Evolutionary conservation across 306 rosid genomes (phyloP).

Genomic region (Phaseolus lunatus): DNA sequence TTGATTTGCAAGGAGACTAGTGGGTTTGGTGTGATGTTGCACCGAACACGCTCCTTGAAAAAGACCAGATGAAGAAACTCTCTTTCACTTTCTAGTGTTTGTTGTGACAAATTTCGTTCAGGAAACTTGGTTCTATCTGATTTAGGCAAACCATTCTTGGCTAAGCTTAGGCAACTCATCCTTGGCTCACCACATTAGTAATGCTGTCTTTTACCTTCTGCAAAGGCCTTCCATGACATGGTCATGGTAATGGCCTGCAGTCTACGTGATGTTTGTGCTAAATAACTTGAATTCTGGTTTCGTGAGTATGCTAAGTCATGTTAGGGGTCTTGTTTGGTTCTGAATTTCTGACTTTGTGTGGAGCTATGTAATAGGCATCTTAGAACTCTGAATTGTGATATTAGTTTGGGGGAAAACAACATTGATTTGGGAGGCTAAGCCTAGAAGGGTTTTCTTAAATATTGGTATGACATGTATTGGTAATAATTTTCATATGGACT

Average conservation of each 20-base stretch:
- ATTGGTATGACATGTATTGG: not conserved
- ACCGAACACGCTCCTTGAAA: conserved; percentile 42
- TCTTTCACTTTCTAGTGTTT: conserved; percentile 31
- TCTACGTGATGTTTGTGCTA: conserved; percentile 35
- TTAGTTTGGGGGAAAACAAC: conserved; percentile 4
- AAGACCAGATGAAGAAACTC: conserved; percentile 55
- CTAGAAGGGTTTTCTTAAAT: no score
- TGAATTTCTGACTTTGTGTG: conserved; percentile 40
- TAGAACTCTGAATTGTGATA: conserved; percentile 22
- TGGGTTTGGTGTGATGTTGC: conserved; percentile 44
- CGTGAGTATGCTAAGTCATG: conserved; percentile 14
- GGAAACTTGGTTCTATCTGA: conserved; percentile 49
- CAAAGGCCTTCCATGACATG: conserved; percentile 4
- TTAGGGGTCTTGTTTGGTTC: conserved; percentile 30
- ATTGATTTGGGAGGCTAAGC: not conserved
- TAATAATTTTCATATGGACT: not conserved
- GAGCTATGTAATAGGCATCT: conserved; percentile 44
- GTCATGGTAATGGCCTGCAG: conserved; percentile 44
- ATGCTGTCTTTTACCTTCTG: conserved; percentile 34
- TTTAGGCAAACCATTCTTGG: conserved; percentile 70
- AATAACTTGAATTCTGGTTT: conserved; percentile 34
- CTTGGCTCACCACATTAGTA: conserved; percentile 64
- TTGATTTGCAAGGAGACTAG: conserved; percentile 48
- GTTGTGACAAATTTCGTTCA: conserved; percentile 43
- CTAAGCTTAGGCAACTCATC: conserved; percentile 60